phyloP scores from a whole-genome alignment of 805 yeast genomes.

The Kluyveromyces starmeri region DNA sequence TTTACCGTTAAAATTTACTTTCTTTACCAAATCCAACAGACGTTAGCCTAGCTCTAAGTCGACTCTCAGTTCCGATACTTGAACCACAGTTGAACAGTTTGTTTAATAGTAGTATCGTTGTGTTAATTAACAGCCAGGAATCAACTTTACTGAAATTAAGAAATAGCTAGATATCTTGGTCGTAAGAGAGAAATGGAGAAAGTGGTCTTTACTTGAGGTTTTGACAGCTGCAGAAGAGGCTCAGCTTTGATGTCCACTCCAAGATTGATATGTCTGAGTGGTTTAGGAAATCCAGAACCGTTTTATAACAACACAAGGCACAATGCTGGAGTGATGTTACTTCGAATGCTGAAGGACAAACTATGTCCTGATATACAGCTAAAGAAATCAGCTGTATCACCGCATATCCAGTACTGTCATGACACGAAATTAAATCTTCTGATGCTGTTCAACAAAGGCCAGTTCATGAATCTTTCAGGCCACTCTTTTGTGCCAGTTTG shows the following conservation, averaged over 20 bases:
- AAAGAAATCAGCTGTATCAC: conserved; percentile 9
- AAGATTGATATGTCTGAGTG: conserved; percentile 16
- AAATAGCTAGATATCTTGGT: too few relatives aligned
- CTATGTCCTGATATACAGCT: conserved; percentile 10
- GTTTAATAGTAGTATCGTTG: too few relatives aligned
- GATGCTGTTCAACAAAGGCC: conserved; percentile 41
- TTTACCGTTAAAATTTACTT: too few relatives aligned
- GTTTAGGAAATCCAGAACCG: conserved; percentile 69
- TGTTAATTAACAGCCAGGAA: too few relatives aligned
- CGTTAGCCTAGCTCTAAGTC: too few relatives aligned
- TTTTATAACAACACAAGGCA: conserved; percentile 58
- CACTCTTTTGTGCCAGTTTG: conserved; percentile 42
- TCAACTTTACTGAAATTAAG: too few relatives aligned
- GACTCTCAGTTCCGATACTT: too few relatives aligned
- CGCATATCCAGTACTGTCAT: conserved; percentile 10
- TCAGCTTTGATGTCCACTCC: background rate
- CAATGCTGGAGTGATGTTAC: conserved; percentile 61
- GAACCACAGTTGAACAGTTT: too few relatives aligned
- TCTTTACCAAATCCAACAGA: too few relatives aligned
- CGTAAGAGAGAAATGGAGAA: too few relatives aligned
- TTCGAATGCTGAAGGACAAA: conserved; percentile 30
- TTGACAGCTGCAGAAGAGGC: too few relatives aligned
- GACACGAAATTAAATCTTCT: conserved; percentile 26
- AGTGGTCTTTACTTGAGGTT: too few relatives aligned
- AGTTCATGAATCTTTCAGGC: conserved; percentile 67